phyloP scores from a whole-genome alignment of 805 yeast genomes.

The Candida easanensis region DNA sequence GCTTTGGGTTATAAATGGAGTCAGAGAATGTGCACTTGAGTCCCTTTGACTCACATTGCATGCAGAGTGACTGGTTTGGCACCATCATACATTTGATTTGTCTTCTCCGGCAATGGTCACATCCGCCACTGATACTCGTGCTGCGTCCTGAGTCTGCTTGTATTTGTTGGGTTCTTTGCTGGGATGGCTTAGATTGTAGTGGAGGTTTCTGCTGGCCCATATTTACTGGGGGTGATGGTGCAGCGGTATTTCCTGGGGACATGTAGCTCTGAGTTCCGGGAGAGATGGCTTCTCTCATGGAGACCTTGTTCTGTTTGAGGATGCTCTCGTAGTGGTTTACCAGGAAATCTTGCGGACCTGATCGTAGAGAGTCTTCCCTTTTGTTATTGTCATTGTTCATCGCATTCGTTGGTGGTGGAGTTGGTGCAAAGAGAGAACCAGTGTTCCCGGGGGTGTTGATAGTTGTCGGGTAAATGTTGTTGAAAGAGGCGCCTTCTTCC shows the following conservation, averaged over 20 bases:
- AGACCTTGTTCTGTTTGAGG: constrained; percentile 25
- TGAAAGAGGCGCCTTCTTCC: constrained; percentile 18
- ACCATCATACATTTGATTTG: constrained; percentile 75
- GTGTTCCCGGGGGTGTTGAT: constrained; percentile 14
- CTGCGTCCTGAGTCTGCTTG: neutral
- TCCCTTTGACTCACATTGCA: constrained; percentile 72
- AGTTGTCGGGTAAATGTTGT: constrained; percentile 2
- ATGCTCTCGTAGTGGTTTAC: constrained; percentile 25
- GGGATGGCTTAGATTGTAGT: neutral
- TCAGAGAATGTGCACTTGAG: constrained; percentile 74
- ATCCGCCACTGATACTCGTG: constrained; percentile 3
- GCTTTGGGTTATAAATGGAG: constrained; percentile 40
- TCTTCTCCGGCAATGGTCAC: constrained; percentile 75
- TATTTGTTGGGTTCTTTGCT: constrained; percentile 6
- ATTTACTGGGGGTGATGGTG: constrained; percentile 7
- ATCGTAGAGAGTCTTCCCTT: constrained; percentile 1
- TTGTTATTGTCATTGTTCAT: neutral
- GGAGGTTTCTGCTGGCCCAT: constrained; percentile 1
- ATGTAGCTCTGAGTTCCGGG: constrained; percentile 15
- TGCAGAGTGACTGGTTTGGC: constrained; percentile 63
- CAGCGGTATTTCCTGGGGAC: constrained; percentile 14
- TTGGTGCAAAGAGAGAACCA: constrained; percentile 17
- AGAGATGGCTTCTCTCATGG: constrained; percentile 24
- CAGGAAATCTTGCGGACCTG: constrained; percentile 15
- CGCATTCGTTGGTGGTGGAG: constrained; percentile 8